phyloP scores from a whole-genome alignment of 768 basidiomycete genomes.

The Lyophyllum semitale region DNA sequence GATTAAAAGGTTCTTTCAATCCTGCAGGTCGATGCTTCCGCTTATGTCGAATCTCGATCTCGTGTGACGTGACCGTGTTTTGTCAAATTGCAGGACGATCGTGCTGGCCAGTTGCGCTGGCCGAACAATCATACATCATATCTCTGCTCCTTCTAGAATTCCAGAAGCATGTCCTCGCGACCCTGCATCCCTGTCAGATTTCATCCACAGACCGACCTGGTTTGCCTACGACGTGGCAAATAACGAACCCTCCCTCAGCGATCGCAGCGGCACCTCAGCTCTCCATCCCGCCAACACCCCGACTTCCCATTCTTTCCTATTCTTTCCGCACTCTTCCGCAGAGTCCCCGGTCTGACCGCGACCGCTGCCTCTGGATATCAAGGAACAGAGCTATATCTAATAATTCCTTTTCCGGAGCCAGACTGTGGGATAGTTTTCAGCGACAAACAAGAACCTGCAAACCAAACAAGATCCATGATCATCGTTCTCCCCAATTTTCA shows the following conservation, averaged over 20 bases:
- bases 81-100: slow-evolving; percentile 18
- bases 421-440: slow-evolving; percentile 15
- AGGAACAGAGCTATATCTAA: slow-evolving; percentile 4
- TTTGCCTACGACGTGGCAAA: slow-evolving; percentile 9
- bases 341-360: background rate
- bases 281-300: slow-evolving; percentile 11
- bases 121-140: slow-evolving; percentile 32
- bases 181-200: slow-evolving; percentile 23
- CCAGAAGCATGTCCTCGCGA: slow-evolving; percentile 26
- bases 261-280: slow-evolving; percentile 21
- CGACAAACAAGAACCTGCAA: background rate
- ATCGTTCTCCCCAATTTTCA: slow-evolving; percentile 12
- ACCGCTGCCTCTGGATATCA: background rate
- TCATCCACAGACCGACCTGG: slow-evolving; percentile 11
- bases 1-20: slow-evolving; percentile 19
- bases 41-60: slow-evolving; percentile 32
- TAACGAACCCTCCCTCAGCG: background rate
- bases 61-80: slow-evolving; percentile 34
- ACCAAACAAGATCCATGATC: slow-evolving; percentile 16
- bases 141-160: slow-evolving; percentile 28
- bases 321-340: slow-evolving; percentile 21
- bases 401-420: slow-evolving; percentile 21
- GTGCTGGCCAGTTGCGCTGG: background rate
- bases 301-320: slow-evolving; percentile 14
- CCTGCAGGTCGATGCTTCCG: slow-evolving; percentile 17